Conservation (phyloP, 768 basidiomycete species). For the Porphyrellus cyaneotinctus region DNA sequence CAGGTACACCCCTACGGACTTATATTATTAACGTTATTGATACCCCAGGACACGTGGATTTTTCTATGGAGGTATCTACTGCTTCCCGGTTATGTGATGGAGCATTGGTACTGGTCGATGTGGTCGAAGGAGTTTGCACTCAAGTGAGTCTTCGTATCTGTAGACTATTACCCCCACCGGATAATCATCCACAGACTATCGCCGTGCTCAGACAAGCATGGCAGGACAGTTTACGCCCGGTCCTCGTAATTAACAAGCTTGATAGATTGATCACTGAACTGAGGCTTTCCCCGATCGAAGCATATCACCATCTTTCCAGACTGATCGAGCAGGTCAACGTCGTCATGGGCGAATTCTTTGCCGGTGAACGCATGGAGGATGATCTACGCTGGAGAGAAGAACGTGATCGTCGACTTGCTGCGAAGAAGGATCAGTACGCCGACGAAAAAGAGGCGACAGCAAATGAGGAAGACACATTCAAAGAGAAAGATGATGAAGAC, state of each 20-base stretch:
- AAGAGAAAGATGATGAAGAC: constrained; percentile 96
- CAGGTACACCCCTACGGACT: constrained; percentile 57
- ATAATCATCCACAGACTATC: constrained; percentile 61
- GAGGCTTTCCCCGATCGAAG: constrained; percentile 85
- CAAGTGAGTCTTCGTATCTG: constrained; percentile 56
- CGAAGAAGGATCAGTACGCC: constrained; percentile 66
- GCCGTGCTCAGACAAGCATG: constrained; percentile 94
- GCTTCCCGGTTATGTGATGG: constrained; percentile 94
- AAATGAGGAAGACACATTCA: constrained; percentile 65
- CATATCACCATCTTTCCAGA: constrained; percentile 89
- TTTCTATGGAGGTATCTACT: constrained; percentile 94
- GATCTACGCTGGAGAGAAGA: constrained; percentile 93
- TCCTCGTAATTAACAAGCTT: constrained; percentile 96
- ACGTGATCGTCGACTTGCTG: constrained; percentile 73
- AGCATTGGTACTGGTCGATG: constrained; percentile 91
- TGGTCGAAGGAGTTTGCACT: constrained; percentile 96
- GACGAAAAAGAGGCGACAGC: constrained; percentile 59
- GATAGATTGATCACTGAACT: constrained; percentile 94
- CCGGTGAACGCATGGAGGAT: constrained; percentile 94
- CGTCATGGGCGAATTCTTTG: constrained; percentile 96
- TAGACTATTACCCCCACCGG: not conserved
- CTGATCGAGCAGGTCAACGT: constrained; percentile 97
- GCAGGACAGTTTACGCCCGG: constrained; percentile 81
- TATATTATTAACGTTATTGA: constrained; percentile 96
- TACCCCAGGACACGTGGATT: constrained; percentile 98